Percentiles rank a stretch among this genome's conserved stretches.
These are phyloP conservation scores for Grosmannia clavigera DNA, from an alignment of 2,329 filamentous ascomycete species.

Conservation along the genomic window DNA sequence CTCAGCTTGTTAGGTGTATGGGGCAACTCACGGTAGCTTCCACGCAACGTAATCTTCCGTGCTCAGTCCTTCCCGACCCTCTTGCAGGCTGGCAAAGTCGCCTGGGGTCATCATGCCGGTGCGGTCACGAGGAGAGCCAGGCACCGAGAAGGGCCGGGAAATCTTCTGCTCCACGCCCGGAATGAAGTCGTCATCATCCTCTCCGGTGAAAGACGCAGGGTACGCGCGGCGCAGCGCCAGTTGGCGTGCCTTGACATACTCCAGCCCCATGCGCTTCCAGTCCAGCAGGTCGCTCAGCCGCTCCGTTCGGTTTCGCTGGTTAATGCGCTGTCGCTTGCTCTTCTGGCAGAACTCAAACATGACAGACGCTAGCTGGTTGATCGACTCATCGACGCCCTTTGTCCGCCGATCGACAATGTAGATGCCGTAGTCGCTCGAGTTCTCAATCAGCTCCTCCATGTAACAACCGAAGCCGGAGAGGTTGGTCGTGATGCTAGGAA, in stretches of 20 bases:
- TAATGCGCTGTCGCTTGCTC: conserved; percentile 92
- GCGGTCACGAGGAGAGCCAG: conserved; percentile 80
- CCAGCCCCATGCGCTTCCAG: conserved; percentile 99
- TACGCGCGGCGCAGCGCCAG: conserved; percentile 85
- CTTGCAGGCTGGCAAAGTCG: conserved; percentile 92
- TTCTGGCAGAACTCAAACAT: conserved; percentile 94
- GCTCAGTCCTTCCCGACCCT: conserved; percentile 81
- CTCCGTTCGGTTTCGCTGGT: conserved; percentile 95
- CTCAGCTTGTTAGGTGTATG: not conserved
- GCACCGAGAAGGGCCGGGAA: conserved; percentile 83
- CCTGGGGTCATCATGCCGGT: conserved; percentile 98
- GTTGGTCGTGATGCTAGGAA: conserved; percentile 96
- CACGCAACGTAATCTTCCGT: conserved; percentile 98
- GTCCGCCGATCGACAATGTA: conserved; percentile 94
- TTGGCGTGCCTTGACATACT: conserved; percentile 96
- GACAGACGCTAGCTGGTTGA: conserved; percentile 82
- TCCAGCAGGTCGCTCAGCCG: conserved; percentile 87
- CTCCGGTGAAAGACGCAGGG: conserved; percentile 68
- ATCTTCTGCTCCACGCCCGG: conserved; percentile 91
- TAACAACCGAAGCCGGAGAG: conserved; percentile 97
- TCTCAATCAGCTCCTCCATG: conserved; percentile 98
- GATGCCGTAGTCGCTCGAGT: conserved; percentile 94
- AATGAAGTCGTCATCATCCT: conserved; percentile 81
- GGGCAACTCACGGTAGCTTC: conserved; percentile 79
- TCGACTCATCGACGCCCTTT: conserved; percentile 94